Percentiles rank a stretch among this genome's conserved stretches.
Evolutionary conservation across 352 stramenopile species (phyloP).

Genomic region (Phytophthora cryptogea): DNA sequence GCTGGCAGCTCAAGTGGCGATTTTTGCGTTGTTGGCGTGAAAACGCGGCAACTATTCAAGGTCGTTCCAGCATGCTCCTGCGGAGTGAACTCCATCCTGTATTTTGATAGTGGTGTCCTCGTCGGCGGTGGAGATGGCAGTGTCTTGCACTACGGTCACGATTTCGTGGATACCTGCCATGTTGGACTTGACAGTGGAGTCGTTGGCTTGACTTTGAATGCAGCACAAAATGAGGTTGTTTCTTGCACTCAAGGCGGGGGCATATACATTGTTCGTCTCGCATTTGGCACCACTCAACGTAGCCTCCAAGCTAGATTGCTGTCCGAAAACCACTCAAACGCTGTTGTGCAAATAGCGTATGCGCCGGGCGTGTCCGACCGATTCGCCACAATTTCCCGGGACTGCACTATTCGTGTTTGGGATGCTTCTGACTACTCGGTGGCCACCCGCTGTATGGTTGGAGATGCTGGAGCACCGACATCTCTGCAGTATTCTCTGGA

Average conservation of each 20-base stretch:
- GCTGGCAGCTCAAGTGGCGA: slow-evolving; percentile 88
- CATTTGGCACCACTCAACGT: slow-evolving; percentile 43
- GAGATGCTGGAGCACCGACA: slow-evolving; percentile 64
- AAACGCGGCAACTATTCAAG: slow-evolving; percentile 68
- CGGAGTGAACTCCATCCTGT: slow-evolving; percentile 71
- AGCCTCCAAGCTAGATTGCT: slow-evolving; percentile 28
- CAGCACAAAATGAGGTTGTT: slow-evolving; percentile 66
- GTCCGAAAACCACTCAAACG: slow-evolving; percentile 82
- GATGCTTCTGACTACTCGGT: slow-evolving; percentile 89
- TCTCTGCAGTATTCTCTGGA: slow-evolving; percentile 88
- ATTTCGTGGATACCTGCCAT: slow-evolving; percentile 76
- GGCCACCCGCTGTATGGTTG: slow-evolving; percentile 54
- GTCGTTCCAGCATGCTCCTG: slow-evolving; percentile 81
- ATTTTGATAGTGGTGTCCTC: slow-evolving; percentile 50
- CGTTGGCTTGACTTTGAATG: slow-evolving; percentile 58
- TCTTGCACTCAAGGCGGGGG: slow-evolving; percentile 79
- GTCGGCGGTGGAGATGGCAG: slow-evolving; percentile 88
- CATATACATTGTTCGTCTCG: slow-evolving; percentile 72
- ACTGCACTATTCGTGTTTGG: slow-evolving; percentile 91
- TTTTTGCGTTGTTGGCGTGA: slow-evolving; percentile 83
- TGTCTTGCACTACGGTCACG: slow-evolving; percentile 75
- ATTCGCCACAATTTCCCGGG: slow-evolving; percentile 89
- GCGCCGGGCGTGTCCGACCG: slow-evolving; percentile 75
- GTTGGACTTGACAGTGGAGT: slow-evolving; percentile 72
- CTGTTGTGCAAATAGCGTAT: slow-evolving; percentile 84